A percentile compares a stretch with the other conserved stretches of the same genome.
phyloP scores from a whole-genome alignment of 1,284 basidiomycete species.

The Irpex sp. region DNA sequence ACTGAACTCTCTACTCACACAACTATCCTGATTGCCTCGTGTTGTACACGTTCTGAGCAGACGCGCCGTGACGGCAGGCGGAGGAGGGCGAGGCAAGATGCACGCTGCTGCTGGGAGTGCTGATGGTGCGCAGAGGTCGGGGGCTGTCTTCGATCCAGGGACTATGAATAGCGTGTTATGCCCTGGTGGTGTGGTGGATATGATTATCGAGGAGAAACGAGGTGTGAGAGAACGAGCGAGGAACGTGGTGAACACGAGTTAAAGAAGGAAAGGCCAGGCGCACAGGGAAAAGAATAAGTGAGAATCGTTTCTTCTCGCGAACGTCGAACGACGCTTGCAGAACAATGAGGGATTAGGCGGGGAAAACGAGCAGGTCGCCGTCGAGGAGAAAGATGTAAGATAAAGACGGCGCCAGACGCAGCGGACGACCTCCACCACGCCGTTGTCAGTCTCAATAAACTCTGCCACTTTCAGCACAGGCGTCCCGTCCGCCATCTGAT shows the following conservation, averaged over 20 bases:
- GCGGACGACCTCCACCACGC: background rate
- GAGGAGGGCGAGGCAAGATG: slow-evolving; percentile 11
- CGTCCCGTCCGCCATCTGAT: background rate
- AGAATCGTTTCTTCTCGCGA: background rate
- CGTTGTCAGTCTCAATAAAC: background rate
- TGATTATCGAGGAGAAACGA: slow-evolving; percentile 14
- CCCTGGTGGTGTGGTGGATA: slow-evolving; percentile 1
- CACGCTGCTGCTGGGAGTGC: slow-evolving; percentile 13
- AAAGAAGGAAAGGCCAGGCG: slow-evolving; percentile 9
- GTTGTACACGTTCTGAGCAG: slow-evolving; percentile 57
- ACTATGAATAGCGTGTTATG: slow-evolving; percentile 6
- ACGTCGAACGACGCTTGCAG: background rate
- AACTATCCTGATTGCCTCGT: slow-evolving; percentile 41
- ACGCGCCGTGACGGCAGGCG: slow-evolving; percentile 21
- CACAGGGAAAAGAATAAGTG: background rate
- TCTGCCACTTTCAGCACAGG: background rate
- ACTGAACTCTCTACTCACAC: slow-evolving; percentile 14
- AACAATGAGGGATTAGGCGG: background rate
- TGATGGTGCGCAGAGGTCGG: background rate
- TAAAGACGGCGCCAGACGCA: background rate
- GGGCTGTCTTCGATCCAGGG: slow-evolving; percentile 13
- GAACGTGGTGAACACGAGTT: slow-evolving; percentile 78
- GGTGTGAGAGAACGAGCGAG: slow-evolving; percentile 39
- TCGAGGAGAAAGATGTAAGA: background rate
- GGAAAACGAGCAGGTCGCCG: background rate